Evolutionary conservation across 2,329 filamentous ascomycete species (phyloP), one percentile per base, ranked within the genome.

Genomic region (Sclerotinia trifoliorum): DNA sequence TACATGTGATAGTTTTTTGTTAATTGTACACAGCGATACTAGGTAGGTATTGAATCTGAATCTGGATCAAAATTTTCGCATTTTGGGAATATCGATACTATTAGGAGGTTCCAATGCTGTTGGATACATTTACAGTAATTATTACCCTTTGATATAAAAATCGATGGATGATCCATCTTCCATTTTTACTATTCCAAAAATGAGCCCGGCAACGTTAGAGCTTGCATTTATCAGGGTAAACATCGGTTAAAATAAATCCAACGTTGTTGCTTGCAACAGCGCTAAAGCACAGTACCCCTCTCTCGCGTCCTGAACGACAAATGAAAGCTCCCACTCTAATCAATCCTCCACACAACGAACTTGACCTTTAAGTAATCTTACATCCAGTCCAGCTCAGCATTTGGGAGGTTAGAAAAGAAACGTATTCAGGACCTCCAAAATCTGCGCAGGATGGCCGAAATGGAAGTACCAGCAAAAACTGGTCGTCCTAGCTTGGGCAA

Each of bases 401-500:
- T 26, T 26, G 39, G 39, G 1, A 48, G 17, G 32, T 39, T 10
- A 15, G 35, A 6, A 6, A 10, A 35, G 6, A 29, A 19, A 26
- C 1, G 24, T 39, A 62, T 39, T 62, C 46, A 51, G 32, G 17
- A 8, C 29, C 29, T 62, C 21, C n/a, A 24, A 24, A 19, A 7
- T 21, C 19, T 8, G 10, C 39, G 17, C 46, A 39, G 32, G 26
- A 67, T 67, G 65, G 49, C 46, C 10, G 56, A 67, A 54, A 61
- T 60, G 13, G 67, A 60, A 26, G 32, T 70, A 21, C 49, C 71
- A 24, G 56, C 71, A 48, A 73, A 68, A 46, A 61, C 72, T 56
- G 68, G 66, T 15, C 73, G 76, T 48, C 75, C 75, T n/a, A 73
- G 71, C 65, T 71, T 77, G 13, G 72, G 72, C 44, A 69, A 56